Conservation (phyloP, 1,284 basidiomycete genomes). For the Cryptococcus sp. region DNA sequence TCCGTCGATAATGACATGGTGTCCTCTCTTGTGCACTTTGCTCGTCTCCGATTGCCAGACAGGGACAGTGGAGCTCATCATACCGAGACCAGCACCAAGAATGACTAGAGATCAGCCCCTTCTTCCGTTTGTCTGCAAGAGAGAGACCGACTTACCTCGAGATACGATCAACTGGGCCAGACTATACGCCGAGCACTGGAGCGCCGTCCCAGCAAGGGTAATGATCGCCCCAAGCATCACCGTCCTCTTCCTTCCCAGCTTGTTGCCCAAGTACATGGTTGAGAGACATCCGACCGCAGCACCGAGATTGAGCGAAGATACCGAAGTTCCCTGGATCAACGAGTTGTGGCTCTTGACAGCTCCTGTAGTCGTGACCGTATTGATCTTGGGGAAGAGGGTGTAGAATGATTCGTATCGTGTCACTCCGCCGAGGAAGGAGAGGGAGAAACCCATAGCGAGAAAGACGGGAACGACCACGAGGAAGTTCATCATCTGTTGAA, state of each 20-base stretch:
- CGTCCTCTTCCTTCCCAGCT: constrained; percentile 34
- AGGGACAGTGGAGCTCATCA: constrained; percentile 47
- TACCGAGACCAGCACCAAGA: constrained; percentile 26
- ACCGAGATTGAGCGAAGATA: constrained; percentile 42
- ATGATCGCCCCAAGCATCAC: constrained; percentile 29
- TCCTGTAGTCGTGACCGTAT: constrained; percentile 21
- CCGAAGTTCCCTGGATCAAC: constrained; percentile 31
- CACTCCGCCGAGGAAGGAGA: constrained; percentile 22
- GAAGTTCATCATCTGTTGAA: constrained; percentile 20
- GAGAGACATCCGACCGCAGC: constrained; percentile 38
- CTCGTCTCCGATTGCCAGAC: constrained; percentile 45
- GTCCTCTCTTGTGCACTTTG: constrained; percentile 45
- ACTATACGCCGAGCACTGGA: constrained; percentile 37
- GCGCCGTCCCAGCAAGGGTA: constrained; percentile 42
- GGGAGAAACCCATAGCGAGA: constrained; percentile 28
- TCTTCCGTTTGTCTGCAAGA: constrained; percentile 15
- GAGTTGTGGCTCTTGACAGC: constrained; percentile 25
- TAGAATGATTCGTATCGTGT: constrained; percentile 22
- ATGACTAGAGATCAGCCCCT: constrained; percentile 17
- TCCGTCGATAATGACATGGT: constrained; percentile 46
- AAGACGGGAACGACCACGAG: constrained; percentile 26
- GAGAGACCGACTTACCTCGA: constrained; percentile 36
- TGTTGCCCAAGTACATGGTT: constrained; percentile 40
- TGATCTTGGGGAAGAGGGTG: constrained; percentile 18
- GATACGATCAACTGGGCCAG: constrained; percentile 44